Evolutionary conservation across 768 basidiomycete species (phyloP).

Genomic region (Russula griseocarnosa): DNA sequence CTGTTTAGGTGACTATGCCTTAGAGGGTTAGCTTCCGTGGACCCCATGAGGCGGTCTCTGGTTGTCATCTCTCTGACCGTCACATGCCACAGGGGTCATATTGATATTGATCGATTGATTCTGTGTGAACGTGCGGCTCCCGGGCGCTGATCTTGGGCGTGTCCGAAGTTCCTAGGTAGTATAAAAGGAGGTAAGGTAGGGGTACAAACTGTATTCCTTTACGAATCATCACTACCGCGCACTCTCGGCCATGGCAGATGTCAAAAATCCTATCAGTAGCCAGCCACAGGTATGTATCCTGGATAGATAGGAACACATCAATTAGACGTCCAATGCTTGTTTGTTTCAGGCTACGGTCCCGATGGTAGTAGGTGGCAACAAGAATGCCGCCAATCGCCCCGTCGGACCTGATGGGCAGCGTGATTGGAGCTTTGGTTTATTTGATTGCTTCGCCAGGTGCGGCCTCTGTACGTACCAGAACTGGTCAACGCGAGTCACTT

Average conservation of each 20-base stretch:
- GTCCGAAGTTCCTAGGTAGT: not conserved
- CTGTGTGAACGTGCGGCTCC: not conserved
- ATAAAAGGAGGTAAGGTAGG: not conserved
- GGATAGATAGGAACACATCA: not conserved
- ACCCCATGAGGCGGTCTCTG: too few relatives aligned
- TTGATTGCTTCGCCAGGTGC: slow-evolving; percentile 29
- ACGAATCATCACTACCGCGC: not conserved
- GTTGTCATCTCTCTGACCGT: too few relatives aligned
- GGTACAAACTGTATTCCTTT: not conserved
- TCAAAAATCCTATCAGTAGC: not conserved
- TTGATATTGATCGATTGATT: not conserved
- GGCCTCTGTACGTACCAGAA: slow-evolving; percentile 30
- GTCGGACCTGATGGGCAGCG: slow-evolving; percentile 34
- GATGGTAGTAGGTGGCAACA: slow-evolving; percentile 21
- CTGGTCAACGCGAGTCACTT: not conserved
- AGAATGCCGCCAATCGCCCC: slow-evolving; percentile 31
- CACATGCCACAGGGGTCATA: not conserved
- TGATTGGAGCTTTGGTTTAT: slow-evolving; percentile 34
- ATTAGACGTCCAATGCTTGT: not conserved
- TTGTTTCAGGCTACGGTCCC: not conserved
- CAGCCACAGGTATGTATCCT: not conserved
- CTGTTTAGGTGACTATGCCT: too few relatives aligned
- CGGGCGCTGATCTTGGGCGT: not conserved
- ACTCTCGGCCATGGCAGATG: not conserved
- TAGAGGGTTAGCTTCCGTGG: too few relatives aligned